Evolutionary conservation across 75 land plant species (phyloP).

Genomic region (Selaginella tamariscina): DNA sequence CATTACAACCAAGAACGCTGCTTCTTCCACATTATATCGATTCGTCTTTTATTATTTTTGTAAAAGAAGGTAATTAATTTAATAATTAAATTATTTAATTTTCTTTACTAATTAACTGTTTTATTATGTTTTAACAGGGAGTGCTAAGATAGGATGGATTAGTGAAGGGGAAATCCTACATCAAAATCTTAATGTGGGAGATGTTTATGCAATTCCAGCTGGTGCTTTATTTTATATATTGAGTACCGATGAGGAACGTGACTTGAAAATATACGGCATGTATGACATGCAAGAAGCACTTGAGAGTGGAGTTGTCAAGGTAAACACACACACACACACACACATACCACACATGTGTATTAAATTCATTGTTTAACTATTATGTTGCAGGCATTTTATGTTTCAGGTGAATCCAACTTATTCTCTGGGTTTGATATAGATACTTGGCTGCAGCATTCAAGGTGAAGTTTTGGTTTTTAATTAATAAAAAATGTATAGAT

Average conservation of each 20-base stretch:
- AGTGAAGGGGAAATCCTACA: not conserved
- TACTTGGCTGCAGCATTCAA: not conserved
- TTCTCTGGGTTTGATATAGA: conserved; percentile 8
- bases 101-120: not conserved
- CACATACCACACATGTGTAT: not conserved
- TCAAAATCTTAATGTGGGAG: not conserved
- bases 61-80: not conserved
- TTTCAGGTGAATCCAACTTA: not conserved
- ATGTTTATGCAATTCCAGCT: conserved; percentile 1
- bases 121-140: too few relatives aligned
- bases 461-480: too few relatives aligned
- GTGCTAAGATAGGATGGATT: not conserved
- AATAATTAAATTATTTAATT: not conserved
- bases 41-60: not conserved
- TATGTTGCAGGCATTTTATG: not conserved
- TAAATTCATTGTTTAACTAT: too few relatives aligned
- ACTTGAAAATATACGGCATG: not conserved
- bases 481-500: too few relatives aligned
- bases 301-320: not conserved
- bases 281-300: not conserved
- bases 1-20: not conserved
- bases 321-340: not conserved
- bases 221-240: not conserved
- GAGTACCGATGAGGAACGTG: not conserved
- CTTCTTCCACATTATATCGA: not conserved